Conservation (phyloP, 345 rosid species). For the Psidium friedrichsthalianum region DNA sequence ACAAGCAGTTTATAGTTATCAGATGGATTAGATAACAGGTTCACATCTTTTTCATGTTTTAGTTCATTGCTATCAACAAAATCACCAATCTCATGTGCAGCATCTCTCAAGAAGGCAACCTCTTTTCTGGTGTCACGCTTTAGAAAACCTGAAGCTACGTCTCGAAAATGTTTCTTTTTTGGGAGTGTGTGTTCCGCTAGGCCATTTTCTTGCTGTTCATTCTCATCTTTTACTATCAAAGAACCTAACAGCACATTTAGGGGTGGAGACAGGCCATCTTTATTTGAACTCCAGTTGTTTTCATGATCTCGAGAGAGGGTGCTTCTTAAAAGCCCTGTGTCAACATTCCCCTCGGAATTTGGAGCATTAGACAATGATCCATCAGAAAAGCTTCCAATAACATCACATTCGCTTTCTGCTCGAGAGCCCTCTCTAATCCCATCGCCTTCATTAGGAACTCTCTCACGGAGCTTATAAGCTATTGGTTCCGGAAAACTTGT, state of each 20-base stretch:
- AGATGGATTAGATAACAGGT: constrained; percentile 28
- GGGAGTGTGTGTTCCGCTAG: constrained; percentile 3
- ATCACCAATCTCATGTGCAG: constrained; percentile 38
- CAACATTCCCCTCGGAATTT: neutral
- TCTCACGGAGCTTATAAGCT: neutral
- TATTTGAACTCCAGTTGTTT: constrained; percentile 15
- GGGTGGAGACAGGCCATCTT: neutral
- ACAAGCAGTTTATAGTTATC: constrained; percentile 11
- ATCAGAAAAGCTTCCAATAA: neutral
- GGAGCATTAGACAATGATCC: constrained; percentile 3
- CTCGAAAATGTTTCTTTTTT: constrained; percentile 23
- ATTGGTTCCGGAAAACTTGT: neutral
- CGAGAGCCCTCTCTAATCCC: neutral
- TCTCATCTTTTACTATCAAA: constrained; percentile 21
- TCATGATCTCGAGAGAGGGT: constrained; percentile 3
- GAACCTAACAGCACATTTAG: neutral
- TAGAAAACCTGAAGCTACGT: constrained; percentile 14
- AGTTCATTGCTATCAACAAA: constrained; percentile 21
- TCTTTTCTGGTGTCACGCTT: constrained; percentile 36
- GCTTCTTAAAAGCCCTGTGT: neutral
- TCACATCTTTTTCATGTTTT: constrained; percentile 49
- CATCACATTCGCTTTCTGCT: neutral
- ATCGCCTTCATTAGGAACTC: neutral
- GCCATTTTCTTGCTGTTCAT: constrained; percentile 22
- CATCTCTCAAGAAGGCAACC: constrained; percentile 44